Percentiles rank a stretch among this genome's conserved stretches.
phyloP scores from a whole-genome alignment of 768 basidiomycete genomes.

The Lactifluus hygrophoroides region DNA sequence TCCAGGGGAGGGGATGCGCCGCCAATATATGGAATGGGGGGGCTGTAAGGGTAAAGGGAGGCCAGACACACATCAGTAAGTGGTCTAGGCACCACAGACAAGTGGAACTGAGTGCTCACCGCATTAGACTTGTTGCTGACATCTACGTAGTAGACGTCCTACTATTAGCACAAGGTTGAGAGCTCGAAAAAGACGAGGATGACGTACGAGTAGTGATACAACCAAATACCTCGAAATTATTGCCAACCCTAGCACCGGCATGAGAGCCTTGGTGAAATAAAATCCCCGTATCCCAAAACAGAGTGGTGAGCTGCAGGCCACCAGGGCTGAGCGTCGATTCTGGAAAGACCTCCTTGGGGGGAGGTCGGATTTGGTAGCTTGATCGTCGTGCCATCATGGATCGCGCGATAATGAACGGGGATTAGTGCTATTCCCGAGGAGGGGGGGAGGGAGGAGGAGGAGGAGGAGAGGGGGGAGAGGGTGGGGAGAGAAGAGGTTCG shows the following conservation, averaged over 20 bases:
- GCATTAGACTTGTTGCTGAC: slow-evolving; percentile 8
- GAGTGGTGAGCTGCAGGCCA: slow-evolving; percentile 18
- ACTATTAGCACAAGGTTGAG: background rate
- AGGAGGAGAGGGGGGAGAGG: background rate
- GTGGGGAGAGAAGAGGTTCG: background rate
- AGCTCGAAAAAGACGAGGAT: background rate
- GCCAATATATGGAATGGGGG: slow-evolving; percentile 11
- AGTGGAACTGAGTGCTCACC: background rate
- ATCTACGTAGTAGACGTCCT: background rate
- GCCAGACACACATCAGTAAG: background rate
- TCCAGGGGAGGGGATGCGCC: slow-evolving; percentile 14
- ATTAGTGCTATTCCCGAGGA: background rate
- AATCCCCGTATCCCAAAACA: slow-evolving; percentile 18
- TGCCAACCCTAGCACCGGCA: slow-evolving; percentile 15
- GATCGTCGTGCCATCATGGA: slow-evolving; percentile 15
- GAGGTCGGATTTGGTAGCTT: slow-evolving; percentile 15
- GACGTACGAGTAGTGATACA: slow-evolving; percentile 17
- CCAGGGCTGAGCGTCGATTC: slow-evolving; percentile 18
- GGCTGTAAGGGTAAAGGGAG: slow-evolving; percentile 3
- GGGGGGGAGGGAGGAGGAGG: background rate
- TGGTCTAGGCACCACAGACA: background rate
- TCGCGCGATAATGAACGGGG: background rate
- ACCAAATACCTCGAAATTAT: slow-evolving; percentile 16
- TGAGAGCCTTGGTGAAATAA: slow-evolving; percentile 18
- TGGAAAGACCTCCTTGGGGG: slow-evolving; percentile 20